Conservation (phyloP, 2,329 filamentous ascomycete species). For the Simplicillium sp. region DNA sequence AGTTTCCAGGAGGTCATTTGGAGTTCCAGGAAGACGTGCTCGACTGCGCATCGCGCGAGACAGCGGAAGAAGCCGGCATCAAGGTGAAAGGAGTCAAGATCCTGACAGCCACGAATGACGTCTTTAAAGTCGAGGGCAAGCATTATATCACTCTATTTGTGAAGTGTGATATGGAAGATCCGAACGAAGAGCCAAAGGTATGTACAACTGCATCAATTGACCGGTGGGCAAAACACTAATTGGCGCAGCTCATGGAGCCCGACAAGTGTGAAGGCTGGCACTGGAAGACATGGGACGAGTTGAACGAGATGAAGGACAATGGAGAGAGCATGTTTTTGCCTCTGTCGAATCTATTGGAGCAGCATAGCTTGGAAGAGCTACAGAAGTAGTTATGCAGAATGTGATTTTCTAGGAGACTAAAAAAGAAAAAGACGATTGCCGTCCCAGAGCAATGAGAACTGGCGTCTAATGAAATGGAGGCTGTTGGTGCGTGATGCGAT, state of each 20-base stretch:
- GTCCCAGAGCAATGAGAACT: constrained; percentile 9
- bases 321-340: constrained; percentile 21
- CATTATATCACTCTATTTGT: constrained; percentile 73
- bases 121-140: constrained; percentile 49
- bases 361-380: constrained; percentile 13
- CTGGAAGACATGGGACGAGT: constrained; percentile 35
- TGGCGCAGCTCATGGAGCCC: constrained; percentile 29
- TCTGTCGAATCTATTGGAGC: constrained; percentile 18
- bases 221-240: neutral
- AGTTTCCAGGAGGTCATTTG: constrained; percentile 67
- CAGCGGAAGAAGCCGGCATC: constrained; percentile 61
- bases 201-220: constrained; percentile 13
- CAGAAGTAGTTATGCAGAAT: constrained; percentile 1
- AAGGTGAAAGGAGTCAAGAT: constrained; percentile 41
- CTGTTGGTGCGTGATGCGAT: too few species aligned
- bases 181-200: constrained; percentile 42
- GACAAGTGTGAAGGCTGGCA: constrained; percentile 42
- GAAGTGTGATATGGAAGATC: constrained; percentile 37
- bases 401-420: too few species aligned
- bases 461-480: neutral
- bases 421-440: too few species aligned
- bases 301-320: constrained; percentile 21
- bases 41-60: constrained; percentile 56
- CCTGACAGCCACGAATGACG: constrained; percentile 55
- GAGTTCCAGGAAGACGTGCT: constrained; percentile 57